Base-by-base conservation (phyloP, 1,284 basidiomycete genomes). In the Coniophora puteana region DNA sequence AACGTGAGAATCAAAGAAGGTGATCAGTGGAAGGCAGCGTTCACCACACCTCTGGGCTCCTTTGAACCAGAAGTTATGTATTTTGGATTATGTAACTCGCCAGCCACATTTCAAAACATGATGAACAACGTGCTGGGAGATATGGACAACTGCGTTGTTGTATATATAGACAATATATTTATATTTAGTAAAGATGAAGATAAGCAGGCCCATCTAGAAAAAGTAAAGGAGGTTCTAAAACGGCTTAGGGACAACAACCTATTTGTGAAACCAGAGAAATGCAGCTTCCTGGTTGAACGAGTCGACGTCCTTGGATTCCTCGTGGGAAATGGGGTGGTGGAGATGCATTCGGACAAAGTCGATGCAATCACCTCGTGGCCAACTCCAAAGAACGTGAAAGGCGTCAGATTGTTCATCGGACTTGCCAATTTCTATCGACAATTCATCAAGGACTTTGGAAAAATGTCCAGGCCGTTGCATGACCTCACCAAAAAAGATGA, bases 221-320 rank as follows among this genome's bases (percentile, higher is more conserved):
- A 61, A 13, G 53, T 61, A 5, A 16, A 38, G 10, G 18, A 51
- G 28, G 63, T 72, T 8, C 48, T 74, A 0, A 13, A 56, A 18
- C 24, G 47, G 1, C 53, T 73, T 1, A 0, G 51, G 1, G 40
- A 59, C 2, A 43, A 63, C 24, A 35, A 52, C 1, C 53, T 70
- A 1, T 61, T 38, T 33, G 40, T 58, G 1, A 70, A 71, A 40
- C 44, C 54, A 4, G 58, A 63, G 41, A 72, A 73, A 41, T 72
- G 69, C 45, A 36, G 50, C 1, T 72, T 72, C 48, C 43, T 60
- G 17, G 21, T 42, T 7, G 14, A 28, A 2, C 13, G 51, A 21
- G 50, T 63, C 3, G 59, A 67, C n/a, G 75, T 65, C 50, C 49
- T 75, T 0, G 69, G 71, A 6, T 54, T 64, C 36, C n/a, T n/a